phyloP scores from a whole-genome alignment of 495 filamentous ascomycete genomes.

The Podospora didyma region DNA sequence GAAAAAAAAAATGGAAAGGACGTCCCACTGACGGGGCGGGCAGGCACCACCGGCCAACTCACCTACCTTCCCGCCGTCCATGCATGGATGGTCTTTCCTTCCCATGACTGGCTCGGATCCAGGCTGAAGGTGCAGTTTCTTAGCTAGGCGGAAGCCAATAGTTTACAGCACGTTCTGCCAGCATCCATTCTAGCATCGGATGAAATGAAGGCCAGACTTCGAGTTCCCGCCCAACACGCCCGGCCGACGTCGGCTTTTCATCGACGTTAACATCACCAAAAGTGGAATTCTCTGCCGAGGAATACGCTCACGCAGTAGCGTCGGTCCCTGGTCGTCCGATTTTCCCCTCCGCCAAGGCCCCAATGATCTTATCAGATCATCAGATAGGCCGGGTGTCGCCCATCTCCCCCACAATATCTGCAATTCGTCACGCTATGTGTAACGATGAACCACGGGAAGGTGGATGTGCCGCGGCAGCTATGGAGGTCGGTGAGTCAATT shows the following conservation, averaged over 20 bases:
- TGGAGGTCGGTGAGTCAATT: too few species aligned
- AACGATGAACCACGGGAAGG: not conserved
- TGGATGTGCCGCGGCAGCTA: not conserved
- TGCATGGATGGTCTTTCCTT: too few species aligned
- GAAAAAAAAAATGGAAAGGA: too few species aligned
- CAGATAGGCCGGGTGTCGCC: slow-evolving; percentile 27
- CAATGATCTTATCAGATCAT: slow-evolving; percentile 48
- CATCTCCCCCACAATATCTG: slow-evolving; percentile 13
- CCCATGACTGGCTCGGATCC: too few species aligned
- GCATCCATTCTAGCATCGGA: too few species aligned
- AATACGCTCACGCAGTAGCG: not conserved
- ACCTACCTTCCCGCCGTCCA: too few species aligned
- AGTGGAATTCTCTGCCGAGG: not conserved
- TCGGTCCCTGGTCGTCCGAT: slow-evolving; percentile 10
- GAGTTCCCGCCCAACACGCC: not conserved
- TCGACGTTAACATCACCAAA: not conserved
- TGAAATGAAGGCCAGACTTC: too few species aligned
- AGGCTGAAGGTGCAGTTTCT: too few species aligned
- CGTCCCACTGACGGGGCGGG: too few species aligned
- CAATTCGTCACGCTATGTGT: not conserved
- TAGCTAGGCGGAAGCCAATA: too few species aligned
- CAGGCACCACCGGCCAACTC: too few species aligned
- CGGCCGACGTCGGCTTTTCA: not conserved
- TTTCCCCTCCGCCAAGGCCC: slow-evolving; percentile 23
- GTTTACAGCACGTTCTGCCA: too few species aligned